Conservation (phyloP, 2,329 filamentous ascomycete genomes). For the Aspergillus texensis region DNA sequence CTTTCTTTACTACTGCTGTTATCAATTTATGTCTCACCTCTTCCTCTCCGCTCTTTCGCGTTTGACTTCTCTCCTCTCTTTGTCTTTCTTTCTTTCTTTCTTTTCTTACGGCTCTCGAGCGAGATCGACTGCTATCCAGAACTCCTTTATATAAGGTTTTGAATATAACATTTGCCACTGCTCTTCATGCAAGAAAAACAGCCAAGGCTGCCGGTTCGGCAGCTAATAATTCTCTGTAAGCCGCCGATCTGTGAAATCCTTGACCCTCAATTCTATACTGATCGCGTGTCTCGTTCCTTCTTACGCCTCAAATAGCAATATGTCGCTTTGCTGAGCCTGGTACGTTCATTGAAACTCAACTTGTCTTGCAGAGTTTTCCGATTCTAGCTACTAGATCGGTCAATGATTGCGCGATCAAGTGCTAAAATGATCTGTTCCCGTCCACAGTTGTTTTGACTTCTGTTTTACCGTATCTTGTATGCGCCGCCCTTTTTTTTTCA, state of each 20-base stretch:
- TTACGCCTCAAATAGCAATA: constrained; percentile 57
- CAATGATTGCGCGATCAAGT: neutral
- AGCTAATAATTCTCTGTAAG: constrained; percentile 76
- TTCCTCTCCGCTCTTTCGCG: neutral
- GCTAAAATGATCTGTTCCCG: constrained; percentile 1
- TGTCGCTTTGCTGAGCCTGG: constrained; percentile 76
- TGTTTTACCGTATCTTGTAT: constrained; percentile 63
- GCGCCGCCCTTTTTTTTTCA: constrained; percentile 11
- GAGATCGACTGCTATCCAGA: neutral
- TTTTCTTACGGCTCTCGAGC: neutral
- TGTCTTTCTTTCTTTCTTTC: constrained; percentile 6
- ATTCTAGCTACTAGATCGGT: constrained; percentile 3
- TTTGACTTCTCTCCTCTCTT: neutral
- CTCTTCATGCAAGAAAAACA: constrained; percentile 26
- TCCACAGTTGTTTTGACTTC: constrained; percentile 62
- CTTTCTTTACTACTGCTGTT: neutral
- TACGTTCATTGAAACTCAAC: constrained; percentile 25
- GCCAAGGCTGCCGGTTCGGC: constrained; percentile 72
- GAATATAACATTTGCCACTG: neutral
- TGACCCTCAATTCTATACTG: neutral
- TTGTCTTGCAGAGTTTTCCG: neutral
- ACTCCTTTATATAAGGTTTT: neutral
- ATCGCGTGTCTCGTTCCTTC: neutral
- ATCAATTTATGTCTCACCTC: neutral
- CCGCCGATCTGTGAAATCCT: constrained; percentile 13